Percentiles rank a stretch among this genome's conserved stretches.
phyloP scores from a whole-genome alignment of 805 yeast genomes.

The Candida gorgasii region DNA sequence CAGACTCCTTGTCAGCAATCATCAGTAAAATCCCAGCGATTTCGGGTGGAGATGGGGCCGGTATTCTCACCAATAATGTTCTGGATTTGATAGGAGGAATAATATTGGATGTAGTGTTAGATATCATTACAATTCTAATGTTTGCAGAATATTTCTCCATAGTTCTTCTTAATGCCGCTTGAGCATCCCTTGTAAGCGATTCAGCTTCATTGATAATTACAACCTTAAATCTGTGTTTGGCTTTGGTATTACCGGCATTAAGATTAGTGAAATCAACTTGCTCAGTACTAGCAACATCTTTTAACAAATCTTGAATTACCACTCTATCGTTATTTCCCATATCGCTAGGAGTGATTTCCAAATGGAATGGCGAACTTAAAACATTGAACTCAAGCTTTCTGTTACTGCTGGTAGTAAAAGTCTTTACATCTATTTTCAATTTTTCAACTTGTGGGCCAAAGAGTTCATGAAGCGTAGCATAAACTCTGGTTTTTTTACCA shows the following conservation, averaged over 20 bases:
- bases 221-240: slow-evolving; percentile 64
- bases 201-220: slow-evolving; percentile 93
- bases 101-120: slow-evolving; percentile 88
- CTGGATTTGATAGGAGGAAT: slow-evolving; percentile 94
- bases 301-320: slow-evolving; percentile 89
- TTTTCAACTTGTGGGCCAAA: slow-evolving; percentile 83
- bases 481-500: slow-evolving; percentile 92
- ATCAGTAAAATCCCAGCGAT: slow-evolving; percentile 53
- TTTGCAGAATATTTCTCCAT: slow-evolving; percentile 94
- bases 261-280: slow-evolving; percentile 70
- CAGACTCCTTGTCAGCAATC: slow-evolving; percentile 59
- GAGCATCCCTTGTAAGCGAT: slow-evolving; percentile 86
- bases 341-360: slow-evolving; percentile 95
- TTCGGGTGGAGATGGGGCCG: slow-evolving; percentile 72
- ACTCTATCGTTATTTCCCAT: slow-evolving; percentile 95
- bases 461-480: slow-evolving; percentile 73
- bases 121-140: slow-evolving; percentile 78
- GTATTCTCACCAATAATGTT: slow-evolving; percentile 81
- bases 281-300: slow-evolving; percentile 93
- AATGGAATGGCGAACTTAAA: slow-evolving; percentile 85
- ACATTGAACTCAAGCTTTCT: slow-evolving; percentile 88
- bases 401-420: slow-evolving; percentile 70
- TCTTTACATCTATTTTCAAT: slow-evolving; percentile 82
- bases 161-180: slow-evolving; percentile 91
- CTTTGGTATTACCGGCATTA: slow-evolving; percentile 38